Base-by-base conservation (phyloP, 441 rosid species). In the Melastoma candidum region DNA sequence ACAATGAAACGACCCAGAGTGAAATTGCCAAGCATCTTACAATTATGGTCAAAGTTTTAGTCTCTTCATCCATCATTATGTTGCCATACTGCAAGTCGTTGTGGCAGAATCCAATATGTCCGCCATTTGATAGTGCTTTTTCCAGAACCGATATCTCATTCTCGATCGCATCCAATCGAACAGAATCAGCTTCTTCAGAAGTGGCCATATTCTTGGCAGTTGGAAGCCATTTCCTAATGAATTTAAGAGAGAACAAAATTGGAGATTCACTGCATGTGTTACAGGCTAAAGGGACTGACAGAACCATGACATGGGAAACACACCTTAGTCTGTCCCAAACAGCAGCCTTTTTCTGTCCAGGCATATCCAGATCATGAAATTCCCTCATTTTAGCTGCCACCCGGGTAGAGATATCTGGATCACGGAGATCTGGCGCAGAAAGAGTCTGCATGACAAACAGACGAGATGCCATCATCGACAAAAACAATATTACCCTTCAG, bases 51-150 rank as follows among this genome's bases (percentile, higher is more conserved):
- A 92, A 71, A 51, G 83, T 70, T 77, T 70, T 82, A 27, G 95
- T 81, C 68, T 68, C 71, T 76, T 92, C 97, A 56, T 84, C 95
- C 29, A 92, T 77, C 98, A 92, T 92, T 57, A 92, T 84, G 77
- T 88, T 92, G 17, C 97, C 98, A 74, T 86, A 92, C 63, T 92
- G 95, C 48, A 92, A 71, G 78, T 92, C 98, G 65, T 86, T 92
- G 73, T 92, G 98, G 75, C 94, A 92, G 67, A 88, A 92, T 43
- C 87, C 97, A 49, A 81, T 65, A 46, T 11, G 62, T 63, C 73
- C 74, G 26, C 69, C 71, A 64, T 57, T 69, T 1, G 62, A 63
- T 14, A 86, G 75, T 68, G 77, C 64, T 69, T 68, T 77, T 71
- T 84, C 85, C 59, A 92, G 65, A 12, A 71, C 45, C 53, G 56